phyloP scores from a whole-genome alignment of 2,329 filamentous ascomycete genomes.

The Aureobasidium uvarum region DNA sequence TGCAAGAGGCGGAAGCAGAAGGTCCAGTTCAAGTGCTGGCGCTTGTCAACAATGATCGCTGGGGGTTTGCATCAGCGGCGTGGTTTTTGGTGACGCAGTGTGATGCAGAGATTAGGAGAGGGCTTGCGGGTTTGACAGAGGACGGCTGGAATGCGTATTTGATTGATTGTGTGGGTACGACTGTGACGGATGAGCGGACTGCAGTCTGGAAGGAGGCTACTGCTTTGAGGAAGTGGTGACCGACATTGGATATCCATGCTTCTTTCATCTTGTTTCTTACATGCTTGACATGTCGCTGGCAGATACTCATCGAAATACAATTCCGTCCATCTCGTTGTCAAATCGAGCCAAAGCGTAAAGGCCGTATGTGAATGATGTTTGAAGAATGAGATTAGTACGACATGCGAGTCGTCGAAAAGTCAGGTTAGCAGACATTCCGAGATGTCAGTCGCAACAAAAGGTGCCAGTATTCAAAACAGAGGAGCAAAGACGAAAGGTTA shows the following conservation, averaged over 20 bases:
- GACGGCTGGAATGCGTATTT: constrained; percentile 56
- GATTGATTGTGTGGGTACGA: constrained; percentile 54
- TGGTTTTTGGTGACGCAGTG: constrained; percentile 63
- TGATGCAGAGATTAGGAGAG: constrained; percentile 42
- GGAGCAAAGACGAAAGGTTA: background rate
- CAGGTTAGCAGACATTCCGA: too few relatives aligned
- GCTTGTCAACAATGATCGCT: constrained; percentile 51
- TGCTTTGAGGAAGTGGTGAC: constrained; percentile 34
- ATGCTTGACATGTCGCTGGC: too few relatives aligned
- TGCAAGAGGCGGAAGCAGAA: constrained; percentile 35
- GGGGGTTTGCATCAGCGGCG: constrained; percentile 58
- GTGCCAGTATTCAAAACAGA: too few relatives aligned
- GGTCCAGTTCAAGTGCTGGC: constrained; percentile 50
- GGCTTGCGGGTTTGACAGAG: constrained; percentile 49
- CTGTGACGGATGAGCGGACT: constrained; percentile 47
- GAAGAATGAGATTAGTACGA: too few relatives aligned
- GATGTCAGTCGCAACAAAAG: too few relatives aligned
- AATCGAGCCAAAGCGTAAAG: too few relatives aligned
- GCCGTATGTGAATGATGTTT: too few relatives aligned
- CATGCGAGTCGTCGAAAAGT: too few relatives aligned
- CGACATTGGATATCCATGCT: too few relatives aligned
- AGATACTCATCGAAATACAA: too few relatives aligned
- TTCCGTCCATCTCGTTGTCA: too few relatives aligned
- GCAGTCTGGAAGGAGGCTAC: constrained; percentile 53
- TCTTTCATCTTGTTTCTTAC: too few relatives aligned